A percentile compares a stretch with the other conserved stretches of the same genome.
Evolutionary conservation across 805 yeast species (phyloP).

Genomic region (Lachancea nothofagi): DNA sequence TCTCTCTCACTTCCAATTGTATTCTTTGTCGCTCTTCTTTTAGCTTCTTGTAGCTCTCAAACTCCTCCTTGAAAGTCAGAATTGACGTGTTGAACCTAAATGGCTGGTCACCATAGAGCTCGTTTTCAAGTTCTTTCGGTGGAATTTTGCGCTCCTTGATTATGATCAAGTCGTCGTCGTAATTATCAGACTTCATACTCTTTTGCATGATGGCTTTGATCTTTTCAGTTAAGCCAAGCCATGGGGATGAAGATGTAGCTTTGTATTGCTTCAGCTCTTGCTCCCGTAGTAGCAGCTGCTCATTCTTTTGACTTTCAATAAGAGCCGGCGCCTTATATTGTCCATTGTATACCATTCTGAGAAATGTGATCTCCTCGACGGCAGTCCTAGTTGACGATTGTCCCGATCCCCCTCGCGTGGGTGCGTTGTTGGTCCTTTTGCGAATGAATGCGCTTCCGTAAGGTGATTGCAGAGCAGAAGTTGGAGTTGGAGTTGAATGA

Average conservation of each 20-base stretch:
- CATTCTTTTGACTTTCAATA: constrained; percentile 23
- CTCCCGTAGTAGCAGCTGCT: constrained; percentile 21
- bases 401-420: constrained; percentile 6
- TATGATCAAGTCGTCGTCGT: constrained; percentile 23
- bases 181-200: constrained; percentile 7
- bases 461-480: constrained; percentile 12
- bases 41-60: constrained; percentile 40
- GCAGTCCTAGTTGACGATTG: constrained; percentile 16
- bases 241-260: constrained; percentile 15
- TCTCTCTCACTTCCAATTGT: constrained; percentile 30
- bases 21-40: constrained; percentile 39
- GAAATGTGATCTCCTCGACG: constrained; percentile 27
- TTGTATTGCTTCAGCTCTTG: constrained; percentile 15
- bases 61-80: constrained; percentile 33
- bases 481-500: neutral
- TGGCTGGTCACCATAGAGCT: constrained; percentile 9
- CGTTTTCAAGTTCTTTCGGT: constrained; percentile 14
- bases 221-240: constrained; percentile 26
- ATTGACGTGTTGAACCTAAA: constrained; percentile 27
- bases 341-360: constrained; percentile 34
- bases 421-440: constrained; percentile 13
- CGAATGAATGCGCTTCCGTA: constrained; percentile 37
- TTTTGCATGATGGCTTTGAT: constrained; percentile 22
- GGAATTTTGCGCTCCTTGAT: constrained; percentile 26
- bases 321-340: constrained; percentile 33